Percentiles rank a stretch among this genome's conserved stretches.
These are phyloP conservation scores for Cystobasidiaceae sp. DNA, from an alignment of 1,284 basidiomycete genomes.

Conservation along the genomic window DNA sequence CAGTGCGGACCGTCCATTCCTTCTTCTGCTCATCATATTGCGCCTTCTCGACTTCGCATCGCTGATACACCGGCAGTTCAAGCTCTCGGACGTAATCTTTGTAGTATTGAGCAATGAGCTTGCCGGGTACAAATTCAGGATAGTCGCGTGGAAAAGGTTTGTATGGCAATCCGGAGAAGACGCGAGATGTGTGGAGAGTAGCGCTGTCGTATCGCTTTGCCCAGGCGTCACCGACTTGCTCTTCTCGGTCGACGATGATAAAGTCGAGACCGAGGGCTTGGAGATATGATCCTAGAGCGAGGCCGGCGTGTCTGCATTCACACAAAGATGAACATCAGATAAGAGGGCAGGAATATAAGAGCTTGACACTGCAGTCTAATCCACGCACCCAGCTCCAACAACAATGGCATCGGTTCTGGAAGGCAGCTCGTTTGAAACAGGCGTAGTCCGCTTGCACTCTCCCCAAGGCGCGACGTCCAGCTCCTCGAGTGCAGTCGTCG, in stretches of 20 bases:
- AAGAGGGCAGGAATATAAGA: too few relatives aligned
- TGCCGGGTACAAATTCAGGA: conserved; percentile 4
- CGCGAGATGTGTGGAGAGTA: conserved; percentile 10
- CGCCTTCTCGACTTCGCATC: background rate
- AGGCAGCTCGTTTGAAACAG: conserved; percentile 2
- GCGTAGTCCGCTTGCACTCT: background rate
- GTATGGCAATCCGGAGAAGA: conserved; percentile 24
- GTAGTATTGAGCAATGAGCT: conserved; percentile 18
- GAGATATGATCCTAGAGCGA: conserved; percentile 11
- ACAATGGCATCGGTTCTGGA: conserved; percentile 7
- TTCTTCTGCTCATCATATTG: background rate
- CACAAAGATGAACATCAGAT: too few relatives aligned
- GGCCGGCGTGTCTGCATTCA: conserved; percentile 18
- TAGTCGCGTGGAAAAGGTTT: conserved; percentile 4
- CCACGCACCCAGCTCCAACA: conserved; percentile 8
- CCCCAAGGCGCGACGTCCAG: conserved; percentile 20
- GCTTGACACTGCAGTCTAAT: too few relatives aligned
- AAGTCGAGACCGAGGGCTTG: conserved; percentile 15
- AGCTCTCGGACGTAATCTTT: conserved; percentile 11
- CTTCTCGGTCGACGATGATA: conserved; percentile 13
- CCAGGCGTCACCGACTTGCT: conserved; percentile 18
- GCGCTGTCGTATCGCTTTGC: conserved; percentile 24
- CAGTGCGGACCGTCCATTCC: conserved; percentile 8
- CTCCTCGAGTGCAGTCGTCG: conserved; percentile 15
- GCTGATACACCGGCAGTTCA: conserved; percentile 13